Base-by-base conservation (phyloP, 305 asterid species). In the Fraxinus albicans region DNA sequence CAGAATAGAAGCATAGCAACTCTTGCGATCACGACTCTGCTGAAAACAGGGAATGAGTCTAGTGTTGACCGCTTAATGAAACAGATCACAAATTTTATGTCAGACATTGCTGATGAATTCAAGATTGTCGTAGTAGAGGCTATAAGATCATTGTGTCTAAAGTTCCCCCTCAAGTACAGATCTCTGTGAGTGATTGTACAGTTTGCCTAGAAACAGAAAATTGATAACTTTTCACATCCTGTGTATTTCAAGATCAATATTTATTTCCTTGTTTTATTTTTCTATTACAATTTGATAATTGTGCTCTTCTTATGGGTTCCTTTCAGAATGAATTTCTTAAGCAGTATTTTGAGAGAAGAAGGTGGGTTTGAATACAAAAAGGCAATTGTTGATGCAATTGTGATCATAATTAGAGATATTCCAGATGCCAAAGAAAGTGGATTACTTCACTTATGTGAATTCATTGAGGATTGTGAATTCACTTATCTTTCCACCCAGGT, bases 401-500 rank as follows among this genome's bases (percentile, higher is more conserved):
- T 97, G 85, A 97, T 97, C 85, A 92, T 95, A 84, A 97, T 97
- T 79, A 89, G 99, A 89, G 99, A 97, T 84, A 97, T 97, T 80
- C 98, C 99, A 0, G 99, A 97, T 89, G 99, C 99, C 80, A 97
- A 95, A 93, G 99, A 97, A 90, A 90, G 91, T 87, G 99, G 99
- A 84, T 84, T 97, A 82, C 92, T 97, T 78, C 99, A 97, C 90
- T 89, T 97, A 31, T 95, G 99, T 89, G 99, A 97, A 92, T 97
- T 97, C 85, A 95, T 47, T 47, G 58, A 47, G 58, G 58, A 47
- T 47, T 95, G 99, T 89, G 99, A 97, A 92, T 97, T 97, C 85
- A 95, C 99, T 4, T 97, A 97, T 90, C 99, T 97, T 86, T 97
- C 99, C 84, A 92, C 99, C 85, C 99, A 97, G 99, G 99, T 97